phyloP scores from a whole-genome alignment of 805 yeast species.

The Millerago galiae region DNA sequence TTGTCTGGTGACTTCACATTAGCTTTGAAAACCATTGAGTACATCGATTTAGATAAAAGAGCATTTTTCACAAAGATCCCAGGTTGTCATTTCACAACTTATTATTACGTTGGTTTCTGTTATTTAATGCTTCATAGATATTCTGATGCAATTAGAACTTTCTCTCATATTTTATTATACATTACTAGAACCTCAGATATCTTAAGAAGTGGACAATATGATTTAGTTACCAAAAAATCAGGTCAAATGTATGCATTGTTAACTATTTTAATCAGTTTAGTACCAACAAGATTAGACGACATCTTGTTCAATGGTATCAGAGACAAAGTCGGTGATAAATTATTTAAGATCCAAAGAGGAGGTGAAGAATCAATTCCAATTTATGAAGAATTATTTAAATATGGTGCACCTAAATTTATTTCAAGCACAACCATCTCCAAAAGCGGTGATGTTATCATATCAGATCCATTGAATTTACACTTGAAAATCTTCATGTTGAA shows the following conservation, averaged over 20 bases:
- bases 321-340: slow-evolving; percentile 42
- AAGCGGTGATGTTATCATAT: slow-evolving; percentile 18
- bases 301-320: slow-evolving; percentile 35
- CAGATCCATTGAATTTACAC: slow-evolving; percentile 40
- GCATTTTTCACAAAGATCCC: slow-evolving; percentile 42
- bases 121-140: slow-evolving; percentile 45
- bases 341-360: slow-evolving; percentile 34
- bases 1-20: slow-evolving; percentile 42
- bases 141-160: slow-evolving; percentile 43
- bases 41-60: slow-evolving; percentile 39
- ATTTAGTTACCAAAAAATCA: slow-evolving; percentile 38
- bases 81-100: slow-evolving; percentile 44
- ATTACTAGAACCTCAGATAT: slow-evolving; percentile 40
- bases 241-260: slow-evolving; percentile 47
- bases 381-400: slow-evolving; percentile 40
- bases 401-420: slow-evolving; percentile 44
- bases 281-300: slow-evolving; percentile 43
- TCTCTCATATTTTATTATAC: slow-evolving; percentile 40
- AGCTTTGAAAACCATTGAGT: slow-evolving; percentile 43
- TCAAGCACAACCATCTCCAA: slow-evolving; percentile 32
- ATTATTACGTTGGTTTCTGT: slow-evolving; percentile 46
- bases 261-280: slow-evolving; percentile 38
- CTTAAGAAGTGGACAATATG: slow-evolving; percentile 38
- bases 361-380: slow-evolving; percentile 34
- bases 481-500: slow-evolving; percentile 36